These are phyloP conservation scores for Isatis tinctoria DNA, from an alignment of 345 rosid genomes.

Conservation along the genomic window DNA sequence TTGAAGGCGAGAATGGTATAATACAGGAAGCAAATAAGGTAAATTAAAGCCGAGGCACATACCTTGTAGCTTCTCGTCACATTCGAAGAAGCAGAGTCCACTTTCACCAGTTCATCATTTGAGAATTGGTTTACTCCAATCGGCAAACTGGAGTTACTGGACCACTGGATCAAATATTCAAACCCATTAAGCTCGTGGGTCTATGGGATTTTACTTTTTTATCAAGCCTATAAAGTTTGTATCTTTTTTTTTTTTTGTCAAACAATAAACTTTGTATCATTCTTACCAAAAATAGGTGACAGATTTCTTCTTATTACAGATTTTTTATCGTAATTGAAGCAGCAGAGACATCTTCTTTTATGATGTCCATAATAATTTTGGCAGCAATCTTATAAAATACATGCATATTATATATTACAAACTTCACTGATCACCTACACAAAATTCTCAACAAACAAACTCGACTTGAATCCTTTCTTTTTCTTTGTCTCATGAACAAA, in stretches of 20 bases:
- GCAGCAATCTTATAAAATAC: background rate
- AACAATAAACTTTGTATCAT: no score
- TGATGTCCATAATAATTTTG: background rate
- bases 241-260: no score
- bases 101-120: background rate
- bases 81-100: background rate
- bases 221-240: no score
- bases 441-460: slow-evolving; percentile 5
- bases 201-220: no score
- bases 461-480: slow-evolving; percentile 9
- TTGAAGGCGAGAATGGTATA: background rate
- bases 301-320: no score
- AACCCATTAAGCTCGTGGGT: no score
- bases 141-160: no score
- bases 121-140: no score
- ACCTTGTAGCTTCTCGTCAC: background rate
- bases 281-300: no score
- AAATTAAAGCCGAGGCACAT: background rate
- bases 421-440: background rate
- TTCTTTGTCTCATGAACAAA: background rate
- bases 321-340: no score
- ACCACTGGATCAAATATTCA: no score
- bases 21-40: background rate
- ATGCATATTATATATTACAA: background rate
- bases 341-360: no score